Base-by-base conservation (phyloP, 768 basidiomycete genomes). In the Phallus indusiatus region DNA sequence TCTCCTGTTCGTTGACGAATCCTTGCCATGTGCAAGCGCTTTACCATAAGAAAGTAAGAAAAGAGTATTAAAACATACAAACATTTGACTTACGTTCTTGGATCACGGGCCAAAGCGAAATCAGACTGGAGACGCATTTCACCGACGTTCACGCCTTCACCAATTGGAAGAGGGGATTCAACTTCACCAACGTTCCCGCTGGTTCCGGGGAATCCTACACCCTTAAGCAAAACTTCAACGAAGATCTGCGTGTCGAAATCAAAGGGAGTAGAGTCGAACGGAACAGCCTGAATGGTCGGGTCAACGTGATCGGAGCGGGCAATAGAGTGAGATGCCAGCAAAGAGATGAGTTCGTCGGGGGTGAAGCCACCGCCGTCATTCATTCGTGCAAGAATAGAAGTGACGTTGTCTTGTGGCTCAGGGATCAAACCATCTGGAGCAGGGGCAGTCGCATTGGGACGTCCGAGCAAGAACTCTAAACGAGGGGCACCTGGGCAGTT, bases 121-220 rank as follows among this genome's bases (percentile, higher is more conserved):
- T 69, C 68, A 47, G 67, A 67, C 52, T 68, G 67, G 48, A 69
- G 62, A 57, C 68, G 68, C 51, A 69, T 56, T 60, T 69, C 68
- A 48, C 68, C 68, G 7, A 52, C 49, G 17, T 53, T 59, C 10
- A 21, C 50, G n/a, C 59, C 59, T 2, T 12, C 8, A 12, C 21
- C 20, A 6, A 47, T 8, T 20, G 59, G 59, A 12, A 59, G 36
- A 20, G 57, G 57, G 10, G 57, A 59, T 28, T 14, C 34, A 33
- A 52, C 57, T 42, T 60, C 59, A 47, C 76, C 76, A 24, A 67
- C 63, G 63, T 73, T 74, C 17, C 68, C 68, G 24, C 68, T 68
- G 16, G 68, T 68, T 14, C 77, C 75, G 51, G 64, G 61, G 61
- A 66, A 68, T 22, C 57, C 59, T 34, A 36, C 36, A n/a, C 67